Percentiles rank a stretch among this genome's conserved stretches.
These are phyloP conservation scores for Xylaria sp. DNA, from an alignment of 2,329 filamentous ascomycete species.

Conservation along the genomic window DNA sequence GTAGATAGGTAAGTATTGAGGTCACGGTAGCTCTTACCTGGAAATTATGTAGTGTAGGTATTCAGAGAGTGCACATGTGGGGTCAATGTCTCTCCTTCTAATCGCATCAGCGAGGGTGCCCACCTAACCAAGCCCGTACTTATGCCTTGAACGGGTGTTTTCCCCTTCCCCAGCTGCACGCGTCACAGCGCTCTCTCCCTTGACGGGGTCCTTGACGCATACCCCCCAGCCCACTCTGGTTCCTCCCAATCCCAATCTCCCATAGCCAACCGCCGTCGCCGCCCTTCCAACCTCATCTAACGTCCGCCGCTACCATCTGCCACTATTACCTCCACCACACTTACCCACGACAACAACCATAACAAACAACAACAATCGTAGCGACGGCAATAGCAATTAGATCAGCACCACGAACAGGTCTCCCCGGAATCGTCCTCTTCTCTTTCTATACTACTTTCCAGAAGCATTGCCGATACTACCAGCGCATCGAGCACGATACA, in stretches of 20 bases:
- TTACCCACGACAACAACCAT: conserved; percentile 21
- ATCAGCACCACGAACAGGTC: background rate
- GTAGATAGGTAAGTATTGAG: too few species aligned
- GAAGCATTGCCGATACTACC: conserved; percentile 26
- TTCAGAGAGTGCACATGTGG: background rate
- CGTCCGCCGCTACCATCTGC: conserved; percentile 29
- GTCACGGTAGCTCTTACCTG: too few species aligned
- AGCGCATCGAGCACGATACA: conserved; percentile 8
- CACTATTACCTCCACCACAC: conserved; percentile 31
- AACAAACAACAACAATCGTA: conserved; percentile 25
- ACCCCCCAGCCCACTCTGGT: conserved; percentile 24
- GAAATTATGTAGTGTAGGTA: too few species aligned
- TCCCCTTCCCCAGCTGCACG: background rate
- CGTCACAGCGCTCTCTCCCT: conserved; percentile 12
- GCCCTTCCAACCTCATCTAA: conserved; percentile 36
- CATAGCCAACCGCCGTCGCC: conserved; percentile 28
- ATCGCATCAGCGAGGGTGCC: background rate
- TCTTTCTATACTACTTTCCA: conserved; percentile 24
- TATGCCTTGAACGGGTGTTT: background rate
- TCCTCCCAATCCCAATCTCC: conserved; percentile 35
- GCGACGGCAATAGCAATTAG: background rate
- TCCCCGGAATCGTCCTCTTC: background rate
- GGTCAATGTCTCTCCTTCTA: background rate
- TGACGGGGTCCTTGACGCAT: conserved; percentile 22
- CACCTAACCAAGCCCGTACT: background rate